Evolutionary conservation across 192 early-diverging fungal species (phyloP), one percentile per base, ranked within the genome.

Genomic region (Umbelopsis isabellina): DNA sequence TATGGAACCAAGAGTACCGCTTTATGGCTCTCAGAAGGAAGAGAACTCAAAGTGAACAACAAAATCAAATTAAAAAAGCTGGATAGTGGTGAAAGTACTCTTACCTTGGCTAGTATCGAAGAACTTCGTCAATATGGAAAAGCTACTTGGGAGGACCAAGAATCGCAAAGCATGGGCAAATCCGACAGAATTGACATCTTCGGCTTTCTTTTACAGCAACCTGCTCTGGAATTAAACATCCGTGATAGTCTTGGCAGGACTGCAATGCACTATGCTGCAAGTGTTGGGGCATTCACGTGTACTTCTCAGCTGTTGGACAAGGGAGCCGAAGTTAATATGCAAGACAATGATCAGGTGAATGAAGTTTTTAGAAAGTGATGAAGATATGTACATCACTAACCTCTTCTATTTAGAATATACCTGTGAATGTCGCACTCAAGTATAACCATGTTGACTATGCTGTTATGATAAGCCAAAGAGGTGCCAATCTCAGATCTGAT

Each of bases 171-270:
- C 33, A 41, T 27, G 12, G 21, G 15, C 1, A 82, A 82, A 48
- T 72, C 51, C n/a, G 86, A 87, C 72, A 84, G 82, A 35, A 75
- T 87, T 33, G 81, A 86, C 51, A 81, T 86, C 41, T 61, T 87
- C 5, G 77, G 68, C 13, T 83, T 70, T 22, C 46, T 88, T n/a
- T 61, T 72, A 8, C 47, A 41, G n/a, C 46, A 67, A 10, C 44
- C 65, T 18, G 41, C 65, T 15, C 72, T 83, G 13, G 18, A 75
- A 46, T 49, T 74, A 4, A 80, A 86, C 47, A 18, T 72, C 8
- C 58, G 48, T 6, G 86, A 88, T 70, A 71, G 53, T 10, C 85
- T 88, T 71, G 86, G 86, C 2, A 46, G 86, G 22, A 83, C 80
- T 1, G 81, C 85, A 13, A 68, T 88, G 22, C 86, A 88, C 68